Evolutionary conservation across 352 stramenopile genomes (phyloP).

Genomic region (Globisporangium cederbergense): DNA sequence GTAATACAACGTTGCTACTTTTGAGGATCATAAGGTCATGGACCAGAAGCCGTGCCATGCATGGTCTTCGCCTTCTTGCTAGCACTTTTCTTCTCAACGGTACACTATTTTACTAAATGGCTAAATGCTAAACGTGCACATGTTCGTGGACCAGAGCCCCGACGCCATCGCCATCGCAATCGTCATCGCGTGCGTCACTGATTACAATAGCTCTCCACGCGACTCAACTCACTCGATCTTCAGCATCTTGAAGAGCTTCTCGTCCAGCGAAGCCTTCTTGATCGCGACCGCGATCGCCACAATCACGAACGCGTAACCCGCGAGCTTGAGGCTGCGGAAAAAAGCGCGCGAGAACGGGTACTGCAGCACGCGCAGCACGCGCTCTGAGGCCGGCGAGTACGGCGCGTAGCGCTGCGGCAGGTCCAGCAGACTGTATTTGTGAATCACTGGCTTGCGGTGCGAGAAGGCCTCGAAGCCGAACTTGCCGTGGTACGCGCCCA

Average conservation of each 20-base stretch:
- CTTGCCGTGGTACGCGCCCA: constrained; percentile 82
- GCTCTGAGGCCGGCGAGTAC: constrained; percentile 33
- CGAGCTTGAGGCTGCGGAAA: constrained; percentile 4
- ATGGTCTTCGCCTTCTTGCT: no score
- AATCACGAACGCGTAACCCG: neutral
- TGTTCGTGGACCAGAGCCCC: no score
- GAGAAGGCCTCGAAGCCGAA: constrained; percentile 78
- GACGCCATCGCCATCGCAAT: no score
- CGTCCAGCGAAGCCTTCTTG: neutral
- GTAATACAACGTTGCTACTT: no score
- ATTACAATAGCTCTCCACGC: neutral
- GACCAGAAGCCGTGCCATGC: no score
- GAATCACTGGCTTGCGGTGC: constrained; percentile 63
- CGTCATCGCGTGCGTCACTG: no score
- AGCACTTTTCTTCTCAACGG: no score
- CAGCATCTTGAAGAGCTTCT: neutral
- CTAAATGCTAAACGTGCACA: no score
- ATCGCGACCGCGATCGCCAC: neutral
- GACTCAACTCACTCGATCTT: neutral
- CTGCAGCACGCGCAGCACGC: constrained; percentile 36
- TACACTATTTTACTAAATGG: no score
- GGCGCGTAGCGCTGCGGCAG: constrained; percentile 50
- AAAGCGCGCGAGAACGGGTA: constrained; percentile 36
- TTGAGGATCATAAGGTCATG: no score
- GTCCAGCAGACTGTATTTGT: constrained; percentile 61